Conservation (phyloP, 2,329 filamentous ascomycete genomes). For the Aplosporella prunicola region DNA sequence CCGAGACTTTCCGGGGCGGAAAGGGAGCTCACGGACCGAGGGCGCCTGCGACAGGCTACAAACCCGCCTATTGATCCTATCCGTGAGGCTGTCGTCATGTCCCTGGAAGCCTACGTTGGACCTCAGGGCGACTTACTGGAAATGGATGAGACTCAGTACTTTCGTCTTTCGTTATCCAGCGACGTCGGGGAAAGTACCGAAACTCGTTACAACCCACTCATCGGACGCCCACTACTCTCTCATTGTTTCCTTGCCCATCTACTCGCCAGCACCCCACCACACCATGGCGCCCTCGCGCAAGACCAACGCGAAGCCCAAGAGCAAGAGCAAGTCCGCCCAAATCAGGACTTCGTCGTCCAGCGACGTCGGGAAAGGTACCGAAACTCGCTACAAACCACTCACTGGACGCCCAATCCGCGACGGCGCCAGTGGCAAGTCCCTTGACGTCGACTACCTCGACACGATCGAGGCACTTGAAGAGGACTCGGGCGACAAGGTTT, state of each 20-base stretch:
- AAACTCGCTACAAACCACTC: constrained; percentile 21
- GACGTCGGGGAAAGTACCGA: no score
- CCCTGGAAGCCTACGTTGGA: constrained; percentile 88
- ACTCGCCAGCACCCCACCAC: no score
- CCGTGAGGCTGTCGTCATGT: constrained; percentile 96
- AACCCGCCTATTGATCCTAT: constrained; percentile 97
- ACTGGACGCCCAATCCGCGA: constrained; percentile 37
- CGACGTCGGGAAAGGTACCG: no score
- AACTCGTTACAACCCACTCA: constrained; percentile 24
- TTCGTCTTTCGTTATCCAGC: no score
- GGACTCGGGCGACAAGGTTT: constrained; percentile 22
- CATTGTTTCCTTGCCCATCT: no score
- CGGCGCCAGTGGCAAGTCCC: constrained; percentile 27
- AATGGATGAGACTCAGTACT: constrained; percentile 85
- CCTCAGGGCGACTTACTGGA: constrained; percentile 91
- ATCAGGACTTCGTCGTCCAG: no score
- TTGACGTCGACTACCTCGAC: constrained; percentile 31
- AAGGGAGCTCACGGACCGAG: constrained; percentile 50
- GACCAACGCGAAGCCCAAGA: no score
- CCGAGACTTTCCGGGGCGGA: constrained; percentile 58
- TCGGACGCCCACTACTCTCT: constrained; percentile 48
- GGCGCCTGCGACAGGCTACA: constrained; percentile 75
- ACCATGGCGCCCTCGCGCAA: no score
- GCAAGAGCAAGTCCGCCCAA: no score
- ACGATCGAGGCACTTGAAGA: constrained; percentile 28